Conservation (phyloP, 1,284 basidiomycete genomes). For the Baeospora myosura region DNA sequence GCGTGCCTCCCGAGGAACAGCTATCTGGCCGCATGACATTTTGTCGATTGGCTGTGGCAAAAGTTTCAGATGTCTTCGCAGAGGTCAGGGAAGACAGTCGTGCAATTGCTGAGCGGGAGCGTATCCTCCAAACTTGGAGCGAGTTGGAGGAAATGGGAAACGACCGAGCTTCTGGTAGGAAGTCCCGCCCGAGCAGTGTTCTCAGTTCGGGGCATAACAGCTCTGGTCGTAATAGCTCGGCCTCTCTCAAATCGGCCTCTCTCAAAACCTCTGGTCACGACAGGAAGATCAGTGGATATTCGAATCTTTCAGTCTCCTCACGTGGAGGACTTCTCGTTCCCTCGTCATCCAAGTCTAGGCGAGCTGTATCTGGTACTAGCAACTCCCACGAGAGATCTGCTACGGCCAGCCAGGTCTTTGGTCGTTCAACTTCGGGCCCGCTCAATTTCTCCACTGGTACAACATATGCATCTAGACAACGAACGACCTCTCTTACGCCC, state of each 20-base stretch:
- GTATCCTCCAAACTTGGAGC: conserved; percentile 68
- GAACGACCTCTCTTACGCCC: conserved; percentile 52
- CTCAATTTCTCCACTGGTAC: conserved; percentile 41
- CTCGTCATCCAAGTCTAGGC: conserved; percentile 33
- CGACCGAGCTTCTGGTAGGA: conserved; percentile 53
- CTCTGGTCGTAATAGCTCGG: conserved; percentile 49
- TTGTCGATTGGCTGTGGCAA: conserved; percentile 43
- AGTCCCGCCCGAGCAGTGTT: conserved; percentile 58
- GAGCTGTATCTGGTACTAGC: conserved; percentile 41
- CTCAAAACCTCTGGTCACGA: conserved; percentile 15
- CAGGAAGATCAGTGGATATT: conserved; percentile 40
- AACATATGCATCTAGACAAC: conserved; percentile 75
- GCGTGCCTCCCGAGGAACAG: conserved; percentile 53
- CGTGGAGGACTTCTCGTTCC: conserved; percentile 44
- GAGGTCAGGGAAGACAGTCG: conserved; percentile 48
- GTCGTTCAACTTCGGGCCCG: conserved; percentile 50
- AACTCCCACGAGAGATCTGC: conserved; percentile 18
- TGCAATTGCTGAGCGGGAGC: conserved; percentile 47
- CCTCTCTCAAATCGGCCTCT: conserved; percentile 29
- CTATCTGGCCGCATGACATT: conserved; percentile 54
- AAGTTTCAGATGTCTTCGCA: conserved; percentile 35
- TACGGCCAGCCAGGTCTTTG: conserved; percentile 43
- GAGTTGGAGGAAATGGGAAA: conserved; percentile 74
- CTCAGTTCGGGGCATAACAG: conserved; percentile 44
- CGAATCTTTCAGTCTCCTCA: conserved; percentile 41